Evolutionary conservation across 2,329 filamentous ascomycete species (phyloP), one percentile per base, ranked within the genome.

Genomic region (Botryosphaeria agaves): DNA sequence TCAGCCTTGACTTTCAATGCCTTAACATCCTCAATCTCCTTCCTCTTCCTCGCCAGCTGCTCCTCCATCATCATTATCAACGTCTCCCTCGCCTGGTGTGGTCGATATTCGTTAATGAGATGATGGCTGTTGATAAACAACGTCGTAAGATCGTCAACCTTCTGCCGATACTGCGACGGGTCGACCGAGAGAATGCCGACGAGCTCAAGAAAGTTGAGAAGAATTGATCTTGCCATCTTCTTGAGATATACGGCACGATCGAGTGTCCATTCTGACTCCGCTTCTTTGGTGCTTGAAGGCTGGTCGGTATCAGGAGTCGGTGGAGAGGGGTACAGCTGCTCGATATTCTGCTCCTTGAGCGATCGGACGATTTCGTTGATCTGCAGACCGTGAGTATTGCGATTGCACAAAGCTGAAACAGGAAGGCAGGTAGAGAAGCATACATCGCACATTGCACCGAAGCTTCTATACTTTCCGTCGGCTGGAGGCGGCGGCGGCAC

Each of bases 91-190:
- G 85, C 84, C 56, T 95, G 87, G 49, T 94, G 85, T 7, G 85
- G 85, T 18, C 87, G 69, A 55, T 93, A 95, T 52, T 92, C 76
- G 52, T 98, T 98, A 40, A 95, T 72, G 32, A 93, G 66, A 46
- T 91, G 82, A 54, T 94, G 84, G 46, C 91, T 78, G 51, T 95
- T 95, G 51, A 87, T 75, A 38, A 92, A 76, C 17, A 95, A 59
- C 11, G 76, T 84, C 43, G 78, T 68, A 18, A 98, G 56, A 50
- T 95, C 78, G 26, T 72, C 62, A 27, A 87, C 65, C 49, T 92
- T 92, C 25, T 72, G 65, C 16, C 68, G 61, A 30, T 73, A 77
- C 48, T 76, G 43, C 3, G 38, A 39, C 1, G 82, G 78, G 27
- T 76, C 66, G n/a, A 69, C 55, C 7, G 69, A 66, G 34, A 91